Evolutionary conservation across 176 grass and related monocot genomes (phyloP).

Genomic region (Elymus sibiricus): DNA sequence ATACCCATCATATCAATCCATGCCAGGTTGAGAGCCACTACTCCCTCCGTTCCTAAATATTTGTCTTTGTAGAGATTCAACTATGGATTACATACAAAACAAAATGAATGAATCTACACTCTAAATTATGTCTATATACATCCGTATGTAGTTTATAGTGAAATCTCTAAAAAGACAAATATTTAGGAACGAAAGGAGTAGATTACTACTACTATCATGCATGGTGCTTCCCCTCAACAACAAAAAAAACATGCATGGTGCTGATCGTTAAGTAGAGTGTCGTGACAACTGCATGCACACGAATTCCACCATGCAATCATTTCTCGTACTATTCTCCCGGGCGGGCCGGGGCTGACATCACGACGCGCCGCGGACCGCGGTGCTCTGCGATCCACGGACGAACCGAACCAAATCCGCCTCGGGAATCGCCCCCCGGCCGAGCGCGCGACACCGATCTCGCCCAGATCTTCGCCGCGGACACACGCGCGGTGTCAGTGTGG

Average conservation of each 20-base stretch:
- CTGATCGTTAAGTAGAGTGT: not conserved
- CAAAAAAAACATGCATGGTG: not conserved
- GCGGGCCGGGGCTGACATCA: constrained; percentile 6
- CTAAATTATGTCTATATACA: no score
- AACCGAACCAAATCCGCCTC: constrained; percentile 39
- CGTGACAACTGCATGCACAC: not conserved
- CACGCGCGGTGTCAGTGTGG: not conserved
- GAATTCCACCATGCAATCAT: not conserved
- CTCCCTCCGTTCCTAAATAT: no score
- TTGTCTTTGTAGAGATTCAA: no score
- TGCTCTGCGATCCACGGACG: constrained; percentile 27
- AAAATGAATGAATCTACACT: no score
- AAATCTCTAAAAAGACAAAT: no score
- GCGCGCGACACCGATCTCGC: constrained; percentile 30
- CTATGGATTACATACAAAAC: no score
- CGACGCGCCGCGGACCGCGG: not conserved
- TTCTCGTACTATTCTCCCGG: not conserved
- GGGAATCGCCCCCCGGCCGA: not conserved
- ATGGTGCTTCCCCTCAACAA: no score
- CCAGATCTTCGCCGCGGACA: constrained; percentile 23
- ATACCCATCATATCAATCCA: no score
- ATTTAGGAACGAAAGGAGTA: no score
- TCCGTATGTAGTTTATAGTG: no score
- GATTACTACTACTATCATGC: no score
- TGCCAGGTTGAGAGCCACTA: not conserved